Evolutionary conservation across 805 yeast genomes (phyloP).

Genomic region (Danielia oregonensis): DNA sequence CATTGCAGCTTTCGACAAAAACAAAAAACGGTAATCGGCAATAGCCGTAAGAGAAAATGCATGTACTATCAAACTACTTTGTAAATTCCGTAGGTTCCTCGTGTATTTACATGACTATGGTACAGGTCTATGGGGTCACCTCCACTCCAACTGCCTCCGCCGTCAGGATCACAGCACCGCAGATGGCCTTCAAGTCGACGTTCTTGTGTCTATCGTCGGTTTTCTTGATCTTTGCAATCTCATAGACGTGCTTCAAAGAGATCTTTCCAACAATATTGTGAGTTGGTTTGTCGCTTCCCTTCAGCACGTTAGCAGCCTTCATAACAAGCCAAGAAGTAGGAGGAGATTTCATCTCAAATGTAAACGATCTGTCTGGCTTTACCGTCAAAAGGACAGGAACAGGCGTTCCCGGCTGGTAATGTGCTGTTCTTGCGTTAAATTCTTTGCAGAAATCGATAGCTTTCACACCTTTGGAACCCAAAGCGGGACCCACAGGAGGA

Average conservation of each 20-base stretch:
- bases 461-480: constrained; percentile 97
- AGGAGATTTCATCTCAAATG: constrained; percentile 85
- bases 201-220: constrained; percentile 76
- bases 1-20: constrained; percentile 87
- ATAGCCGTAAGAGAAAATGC: neutral
- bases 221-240: constrained; percentile 90
- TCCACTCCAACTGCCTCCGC: constrained; percentile 88
- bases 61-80: neutral
- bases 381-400: constrained; percentile 82
- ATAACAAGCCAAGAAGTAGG: constrained; percentile 83
- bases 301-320: constrained; percentile 74
- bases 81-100: too few species aligned
- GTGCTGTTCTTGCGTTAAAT: constrained; percentile 94
- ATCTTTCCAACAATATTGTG: constrained; percentile 58
- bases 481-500: constrained; percentile 98
- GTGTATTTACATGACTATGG: constrained; percentile 11
- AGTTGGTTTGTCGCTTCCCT: constrained; percentile 74
- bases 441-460: constrained; percentile 98
- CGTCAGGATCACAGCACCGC: constrained; percentile 78
- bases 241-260: constrained; percentile 86
- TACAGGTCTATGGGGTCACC: constrained; percentile 54
- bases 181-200: constrained; percentile 68
- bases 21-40: constrained; percentile 56
- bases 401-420: constrained; percentile 80
- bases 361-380: constrained; percentile 87